Conservation (phyloP, 2,329 filamentous ascomycete genomes). For the Alternaria solani region DNA sequence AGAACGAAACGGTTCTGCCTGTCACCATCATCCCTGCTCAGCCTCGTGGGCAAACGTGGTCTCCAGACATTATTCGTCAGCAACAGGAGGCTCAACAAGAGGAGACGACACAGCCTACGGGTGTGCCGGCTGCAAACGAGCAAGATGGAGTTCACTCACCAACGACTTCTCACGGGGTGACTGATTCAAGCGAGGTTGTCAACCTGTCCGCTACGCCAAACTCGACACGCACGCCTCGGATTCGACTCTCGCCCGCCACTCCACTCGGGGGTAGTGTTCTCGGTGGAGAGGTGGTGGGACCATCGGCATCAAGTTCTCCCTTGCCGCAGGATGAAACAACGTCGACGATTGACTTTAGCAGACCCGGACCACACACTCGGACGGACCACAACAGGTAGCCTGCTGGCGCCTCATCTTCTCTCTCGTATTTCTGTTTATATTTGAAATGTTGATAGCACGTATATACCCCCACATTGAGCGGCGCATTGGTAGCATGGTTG, state of each 20-base stretch:
- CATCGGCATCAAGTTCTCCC: not conserved
- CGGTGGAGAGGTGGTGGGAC: constrained; percentile 24
- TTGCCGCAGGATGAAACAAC: constrained; percentile 11
- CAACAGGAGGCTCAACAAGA: constrained; percentile 29
- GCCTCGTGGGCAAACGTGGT: constrained; percentile 64
- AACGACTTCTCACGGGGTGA: constrained; percentile 16
- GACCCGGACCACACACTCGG: constrained; percentile 19
- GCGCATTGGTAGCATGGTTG: constrained; percentile 28
- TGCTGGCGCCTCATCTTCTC: constrained; percentile 4
- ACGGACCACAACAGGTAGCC: constrained; percentile 45
- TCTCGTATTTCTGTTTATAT: constrained; percentile 33
- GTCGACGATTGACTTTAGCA: constrained; percentile 12
- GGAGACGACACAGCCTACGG: constrained; percentile 25
- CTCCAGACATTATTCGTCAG: constrained; percentile 51
- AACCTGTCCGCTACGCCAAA: constrained; percentile 19
- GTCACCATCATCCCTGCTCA: constrained; percentile 69
- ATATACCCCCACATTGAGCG: constrained; percentile 33
- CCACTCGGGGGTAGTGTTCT: constrained; percentile 18
- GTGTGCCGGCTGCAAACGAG: constrained; percentile 29
- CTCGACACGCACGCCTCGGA: constrained; percentile 30
- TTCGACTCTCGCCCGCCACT: constrained; percentile 36
- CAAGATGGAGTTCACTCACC: constrained; percentile 27
- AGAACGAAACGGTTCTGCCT: constrained; percentile 57
- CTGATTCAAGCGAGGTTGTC: constrained; percentile 20
- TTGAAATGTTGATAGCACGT: constrained; percentile 30